These are phyloP conservation scores for Mucuna pruriens DNA, from an alignment of 306 rosid species.

Conservation along the genomic window DNA sequence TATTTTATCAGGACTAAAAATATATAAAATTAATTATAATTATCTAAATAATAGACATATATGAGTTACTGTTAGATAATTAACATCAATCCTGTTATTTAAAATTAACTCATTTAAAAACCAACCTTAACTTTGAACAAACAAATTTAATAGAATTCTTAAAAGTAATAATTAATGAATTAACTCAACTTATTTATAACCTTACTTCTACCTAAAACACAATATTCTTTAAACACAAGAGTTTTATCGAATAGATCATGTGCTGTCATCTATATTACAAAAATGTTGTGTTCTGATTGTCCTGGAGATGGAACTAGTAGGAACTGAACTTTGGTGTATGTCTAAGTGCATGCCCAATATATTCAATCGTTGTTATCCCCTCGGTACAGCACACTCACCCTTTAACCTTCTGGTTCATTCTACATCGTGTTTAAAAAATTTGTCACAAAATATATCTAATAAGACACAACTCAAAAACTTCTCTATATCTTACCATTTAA, in stretches of 20 bases:
- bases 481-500: background rate
- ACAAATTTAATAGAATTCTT: too few species aligned
- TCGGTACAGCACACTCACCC: conserved; percentile 35
- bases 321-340: conserved; percentile 25
- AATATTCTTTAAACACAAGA: too few species aligned
- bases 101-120: too few species aligned
- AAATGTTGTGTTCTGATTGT: background rate
- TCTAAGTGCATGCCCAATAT: background rate
- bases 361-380: conserved; percentile 20
- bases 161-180: too few species aligned
- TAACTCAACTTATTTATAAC: too few species aligned
- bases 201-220: background rate
- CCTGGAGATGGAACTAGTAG: conserved; percentile 7
- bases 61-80: too few species aligned
- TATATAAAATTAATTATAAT: too few species aligned
- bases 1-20: too few species aligned
- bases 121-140: too few species aligned
- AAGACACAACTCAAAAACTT: background rate
- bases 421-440: conserved; percentile 53
- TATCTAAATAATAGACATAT: too few species aligned
- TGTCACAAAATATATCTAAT: conserved; percentile 30
- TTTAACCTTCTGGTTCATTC: conserved; percentile 50
- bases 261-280: background rate
- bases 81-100: too few species aligned
- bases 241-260: background rate